Evolutionary conservation across 768 basidiomycete species (phyloP).

Genomic region (Boletus edulis): DNA sequence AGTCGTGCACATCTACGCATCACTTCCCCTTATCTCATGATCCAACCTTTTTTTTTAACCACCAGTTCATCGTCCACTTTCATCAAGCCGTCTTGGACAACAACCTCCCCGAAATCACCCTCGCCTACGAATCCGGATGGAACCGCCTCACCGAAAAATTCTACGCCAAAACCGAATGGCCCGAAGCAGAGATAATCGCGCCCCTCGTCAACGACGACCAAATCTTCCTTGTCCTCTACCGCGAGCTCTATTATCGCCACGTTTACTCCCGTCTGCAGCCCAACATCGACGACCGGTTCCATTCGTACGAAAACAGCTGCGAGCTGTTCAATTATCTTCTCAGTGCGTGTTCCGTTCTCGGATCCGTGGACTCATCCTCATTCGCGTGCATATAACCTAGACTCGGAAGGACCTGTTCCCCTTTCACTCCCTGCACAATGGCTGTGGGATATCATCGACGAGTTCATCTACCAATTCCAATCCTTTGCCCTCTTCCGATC

Average conservation of each 20-base stretch:
- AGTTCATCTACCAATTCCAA: slow-evolving; percentile 98
- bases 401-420: slow-evolving; percentile 89
- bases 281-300: slow-evolving; percentile 96
- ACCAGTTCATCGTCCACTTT: slow-evolving; percentile 91
- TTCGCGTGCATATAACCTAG: slow-evolving; percentile 35
- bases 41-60: slow-evolving; percentile 3
- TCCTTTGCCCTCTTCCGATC: slow-evolving; percentile 92
- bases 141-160: slow-evolving; percentile 95
- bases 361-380: not conserved
- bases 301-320: slow-evolving; percentile 97
- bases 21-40: not conserved
- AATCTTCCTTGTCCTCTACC: slow-evolving; percentile 95
- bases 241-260: slow-evolving; percentile 93
- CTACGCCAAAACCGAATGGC: slow-evolving; percentile 94
- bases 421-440: slow-evolving; percentile 95
- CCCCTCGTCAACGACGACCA: slow-evolving; percentile 94
- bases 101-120: slow-evolving; percentile 86
- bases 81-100: slow-evolving; percentile 90
- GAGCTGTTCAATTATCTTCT: slow-evolving; percentile 97
- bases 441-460: slow-evolving; percentile 98
- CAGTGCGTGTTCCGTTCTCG: slow-evolving; percentile 43
- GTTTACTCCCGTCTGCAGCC: slow-evolving; percentile 95
- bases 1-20: slow-evolving; percentile 23
- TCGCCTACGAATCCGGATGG: slow-evolving; percentile 97
- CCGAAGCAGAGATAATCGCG: slow-evolving; percentile 93